phyloP scores from a whole-genome alignment of 2,329 filamentous ascomycete species.

The Exophiala calicioides region DNA sequence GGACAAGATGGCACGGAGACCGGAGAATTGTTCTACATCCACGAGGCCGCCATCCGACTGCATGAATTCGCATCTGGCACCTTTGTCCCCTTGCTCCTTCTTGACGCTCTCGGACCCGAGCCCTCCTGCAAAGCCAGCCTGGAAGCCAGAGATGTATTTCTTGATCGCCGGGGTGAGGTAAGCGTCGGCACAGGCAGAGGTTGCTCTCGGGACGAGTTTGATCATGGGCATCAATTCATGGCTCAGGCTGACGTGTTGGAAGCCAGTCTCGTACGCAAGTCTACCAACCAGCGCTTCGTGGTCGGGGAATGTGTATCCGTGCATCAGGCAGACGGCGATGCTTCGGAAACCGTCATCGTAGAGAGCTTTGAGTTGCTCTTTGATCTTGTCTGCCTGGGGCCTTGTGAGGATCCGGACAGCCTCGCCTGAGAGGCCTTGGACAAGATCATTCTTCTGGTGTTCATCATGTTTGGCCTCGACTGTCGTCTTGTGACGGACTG shows the following conservation, averaged over 20 bases:
- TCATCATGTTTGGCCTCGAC: slow-evolving; percentile 53
- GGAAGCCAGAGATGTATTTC: slow-evolving; percentile 76
- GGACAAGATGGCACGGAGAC: slow-evolving; percentile 82
- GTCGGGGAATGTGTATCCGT: slow-evolving; percentile 85
- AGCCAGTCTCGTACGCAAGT: slow-evolving; percentile 77
- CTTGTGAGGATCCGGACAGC: slow-evolving; percentile 68
- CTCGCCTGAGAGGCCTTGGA: slow-evolving; percentile 73
- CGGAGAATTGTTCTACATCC: slow-evolving; percentile 67
- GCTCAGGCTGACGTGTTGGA: slow-evolving; percentile 77
- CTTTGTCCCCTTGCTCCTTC: slow-evolving; percentile 62
- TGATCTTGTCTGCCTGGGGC: slow-evolving; percentile 56
- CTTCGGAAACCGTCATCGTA: slow-evolving; percentile 72
- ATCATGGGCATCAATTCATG: slow-evolving; percentile 88
- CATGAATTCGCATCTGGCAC: slow-evolving; percentile 92
- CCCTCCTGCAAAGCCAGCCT: slow-evolving; percentile 76
- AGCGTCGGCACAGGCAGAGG: slow-evolving; percentile 76
- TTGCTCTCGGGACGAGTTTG: slow-evolving; percentile 73
- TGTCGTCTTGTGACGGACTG: slow-evolving; percentile 62
- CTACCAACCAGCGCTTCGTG: slow-evolving; percentile 78
- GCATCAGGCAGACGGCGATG: slow-evolving; percentile 88
- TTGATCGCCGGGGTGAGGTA: slow-evolving; percentile 78
- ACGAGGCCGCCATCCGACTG: slow-evolving; percentile 78
- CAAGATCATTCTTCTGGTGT: slow-evolving; percentile 47
- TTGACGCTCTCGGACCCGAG: slow-evolving; percentile 75
- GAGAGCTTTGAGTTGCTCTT: slow-evolving; percentile 64